Base-by-base conservation (phyloP, 1,284 basidiomycete species). In the Neonothopanus nambi region DNA sequence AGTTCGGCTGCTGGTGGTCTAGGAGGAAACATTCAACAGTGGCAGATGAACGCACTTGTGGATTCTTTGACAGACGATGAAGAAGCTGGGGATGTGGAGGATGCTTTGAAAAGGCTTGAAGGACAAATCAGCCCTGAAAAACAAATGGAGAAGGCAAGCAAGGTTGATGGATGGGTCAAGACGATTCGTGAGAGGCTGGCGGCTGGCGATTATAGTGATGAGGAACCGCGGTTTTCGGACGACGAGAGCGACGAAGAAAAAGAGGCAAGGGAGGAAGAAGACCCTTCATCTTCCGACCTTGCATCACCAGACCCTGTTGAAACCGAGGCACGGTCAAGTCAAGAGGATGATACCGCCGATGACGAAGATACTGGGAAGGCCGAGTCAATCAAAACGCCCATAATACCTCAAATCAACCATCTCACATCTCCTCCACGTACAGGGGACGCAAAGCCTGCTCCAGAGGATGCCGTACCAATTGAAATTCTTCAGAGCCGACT, bases 91-190 rank as follows among this genome's bases (percentile, higher is more conserved):
- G 91, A 89, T 61, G 87, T 90, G 15, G 90, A 93, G 47, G 87
- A 85, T 7, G 92, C 93, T 5, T 65, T 95, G 56, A 76, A 79
- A 37, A 75, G 87, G 9, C 76, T 95, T 44, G 91, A 95, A 67
- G 92, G 92, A 0, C 84, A 92, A 64, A 89, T 94, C 54, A 91
- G 89, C 66, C 80, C 79, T 0, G 74, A 82, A 58, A 79, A 82
- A 61, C 80, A 87, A 63, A 73, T 79, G 59, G 82, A 85, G 61
- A 91, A 89, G 64, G 81, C 81, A 39, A 74, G 75, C 49, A 91
- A 91, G 64, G 91, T 94, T 3, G 87, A 93, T 65, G 80, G 81
- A 8, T 93, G 91, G 87, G 84, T 95, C 53, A 79, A 82, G 58
- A 81, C 79, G 18, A 89, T 91, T 18, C 81, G 82, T 59, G 77